Percentiles rank a stretch among this genome's conserved stretches.
Conservation (phyloP, 306 rosid genomes). For the Fragaria iinumae region DNA sequence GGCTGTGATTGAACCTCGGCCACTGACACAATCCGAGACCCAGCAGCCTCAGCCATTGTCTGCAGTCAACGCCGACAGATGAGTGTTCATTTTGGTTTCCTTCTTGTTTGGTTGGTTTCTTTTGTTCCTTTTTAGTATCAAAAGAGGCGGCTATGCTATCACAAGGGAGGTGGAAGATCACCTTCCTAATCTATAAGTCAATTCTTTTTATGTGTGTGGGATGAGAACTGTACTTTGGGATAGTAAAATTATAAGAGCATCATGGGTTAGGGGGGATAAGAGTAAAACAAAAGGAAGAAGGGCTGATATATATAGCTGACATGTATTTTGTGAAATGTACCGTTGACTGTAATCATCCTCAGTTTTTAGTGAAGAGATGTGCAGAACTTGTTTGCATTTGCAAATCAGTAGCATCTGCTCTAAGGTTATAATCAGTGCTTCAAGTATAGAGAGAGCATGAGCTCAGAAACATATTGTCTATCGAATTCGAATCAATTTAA, state of each 20-base stretch:
- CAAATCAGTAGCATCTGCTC: background rate
- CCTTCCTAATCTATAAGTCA: slow-evolving; percentile 58
- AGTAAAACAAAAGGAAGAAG: slow-evolving; percentile 6
- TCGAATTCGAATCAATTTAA: background rate
- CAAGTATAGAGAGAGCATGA: background rate
- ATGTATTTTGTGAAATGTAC: slow-evolving; percentile 33
- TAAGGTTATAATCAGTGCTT: background rate
- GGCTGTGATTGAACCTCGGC: slow-evolving; percentile 4
- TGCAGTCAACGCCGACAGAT: slow-evolving; percentile 39
- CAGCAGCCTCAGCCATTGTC: slow-evolving; percentile 42
- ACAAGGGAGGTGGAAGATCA: slow-evolving; percentile 86
- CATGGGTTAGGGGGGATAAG: slow-evolving; percentile 24
- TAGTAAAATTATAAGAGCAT: slow-evolving; percentile 10
- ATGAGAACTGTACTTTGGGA: slow-evolving; percentile 30
- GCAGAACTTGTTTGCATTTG: background rate
- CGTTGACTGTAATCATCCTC: slow-evolving; percentile 62
- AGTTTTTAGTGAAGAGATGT: slow-evolving; percentile 79
- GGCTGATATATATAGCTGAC: slow-evolving; percentile 30
- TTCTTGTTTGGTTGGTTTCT: slow-evolving; percentile 33
- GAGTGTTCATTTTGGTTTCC: slow-evolving; percentile 33
- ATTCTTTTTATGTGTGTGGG: slow-evolving; percentile 58
- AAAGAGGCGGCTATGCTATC: slow-evolving; percentile 45
- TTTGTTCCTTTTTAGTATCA: slow-evolving; percentile 39
- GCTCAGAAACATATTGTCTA: background rate
- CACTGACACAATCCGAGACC: slow-evolving; percentile 36